Conservation (phyloP, 2,329 filamentous ascomycete genomes). For the Rutstroemia sp. region DNA sequence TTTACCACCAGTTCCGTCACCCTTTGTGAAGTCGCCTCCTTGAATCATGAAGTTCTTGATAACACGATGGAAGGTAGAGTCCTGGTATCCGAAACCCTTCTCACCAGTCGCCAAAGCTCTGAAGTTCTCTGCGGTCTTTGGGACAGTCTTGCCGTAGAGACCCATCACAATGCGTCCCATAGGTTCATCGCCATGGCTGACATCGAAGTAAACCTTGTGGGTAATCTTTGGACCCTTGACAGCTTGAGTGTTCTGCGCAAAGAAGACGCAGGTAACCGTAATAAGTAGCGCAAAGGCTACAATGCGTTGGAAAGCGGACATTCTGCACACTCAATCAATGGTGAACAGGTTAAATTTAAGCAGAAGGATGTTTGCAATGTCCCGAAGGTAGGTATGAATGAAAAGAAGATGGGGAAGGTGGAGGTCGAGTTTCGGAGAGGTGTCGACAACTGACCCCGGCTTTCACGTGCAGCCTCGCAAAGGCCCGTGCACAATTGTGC, state of each 20-base stretch:
- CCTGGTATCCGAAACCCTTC: conserved; percentile 79
- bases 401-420: background rate
- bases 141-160: conserved; percentile 81
- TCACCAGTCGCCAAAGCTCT: conserved; percentile 76
- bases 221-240: conserved; percentile 91
- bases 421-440: conserved; percentile 23
- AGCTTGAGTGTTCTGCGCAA: conserved; percentile 67
- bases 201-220: conserved; percentile 88
- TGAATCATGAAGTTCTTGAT: conserved; percentile 92
- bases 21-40: conserved; percentile 80
- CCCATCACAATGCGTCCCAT: conserved; percentile 73
- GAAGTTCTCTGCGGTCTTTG: conserved; percentile 68
- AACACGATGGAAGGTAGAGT: conserved; percentile 79
- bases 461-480: conserved; percentile 17
- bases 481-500: conserved; percentile 11
- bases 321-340: conserved; percentile 37
- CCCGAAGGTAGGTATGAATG: background rate
- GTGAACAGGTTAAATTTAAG: conserved; percentile 9
- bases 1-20: conserved; percentile 78
- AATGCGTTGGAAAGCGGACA: conserved; percentile 69
- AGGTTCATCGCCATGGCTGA: conserved; percentile 65
- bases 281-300: conserved; percentile 68
- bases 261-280: conserved; percentile 65
- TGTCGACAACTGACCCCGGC: conserved; percentile 21
- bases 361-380: background rate